These are phyloP conservation scores for Ramaria rubella DNA, from an alignment of 768 basidiomycete genomes.

Conservation along the genomic window DNA sequence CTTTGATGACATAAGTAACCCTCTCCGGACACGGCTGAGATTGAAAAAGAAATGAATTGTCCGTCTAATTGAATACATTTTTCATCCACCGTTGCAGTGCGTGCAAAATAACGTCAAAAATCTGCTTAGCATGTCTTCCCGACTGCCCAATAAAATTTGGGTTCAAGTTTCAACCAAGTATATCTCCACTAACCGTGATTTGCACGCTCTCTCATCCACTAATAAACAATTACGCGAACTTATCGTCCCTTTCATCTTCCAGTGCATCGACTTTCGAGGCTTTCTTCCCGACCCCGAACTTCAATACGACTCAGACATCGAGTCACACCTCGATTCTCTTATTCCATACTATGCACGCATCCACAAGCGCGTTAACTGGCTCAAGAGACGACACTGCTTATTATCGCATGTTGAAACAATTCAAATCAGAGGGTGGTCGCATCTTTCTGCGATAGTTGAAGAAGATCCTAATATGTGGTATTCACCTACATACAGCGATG, in stretches of 20 bases:
- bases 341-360: not conserved
- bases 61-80: too few species aligned
- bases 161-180: not conserved
- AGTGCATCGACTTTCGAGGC: not conserved
- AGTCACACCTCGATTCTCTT: not conserved
- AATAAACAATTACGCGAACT: not conserved
- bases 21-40: too few species aligned
- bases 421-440: not conserved
- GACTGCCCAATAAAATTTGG: too few species aligned
- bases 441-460: not conserved
- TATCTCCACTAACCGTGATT: not conserved
- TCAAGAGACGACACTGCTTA: not conserved
- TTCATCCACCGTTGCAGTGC: too few species aligned
- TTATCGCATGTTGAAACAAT: not conserved
- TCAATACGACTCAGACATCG: not conserved
- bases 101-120: too few species aligned
- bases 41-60: too few species aligned
- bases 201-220: not conserved
- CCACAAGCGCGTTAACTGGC: not conserved
- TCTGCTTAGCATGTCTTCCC: too few species aligned
- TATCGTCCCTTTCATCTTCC: not conserved
- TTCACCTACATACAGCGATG: not conserved
- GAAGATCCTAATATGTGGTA: not conserved
- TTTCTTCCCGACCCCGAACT: not conserved
- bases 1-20: too few species aligned